These are phyloP conservation scores for Austroboletus festivus DNA, from an alignment of 768 basidiomycete genomes.

Conservation along the genomic window DNA sequence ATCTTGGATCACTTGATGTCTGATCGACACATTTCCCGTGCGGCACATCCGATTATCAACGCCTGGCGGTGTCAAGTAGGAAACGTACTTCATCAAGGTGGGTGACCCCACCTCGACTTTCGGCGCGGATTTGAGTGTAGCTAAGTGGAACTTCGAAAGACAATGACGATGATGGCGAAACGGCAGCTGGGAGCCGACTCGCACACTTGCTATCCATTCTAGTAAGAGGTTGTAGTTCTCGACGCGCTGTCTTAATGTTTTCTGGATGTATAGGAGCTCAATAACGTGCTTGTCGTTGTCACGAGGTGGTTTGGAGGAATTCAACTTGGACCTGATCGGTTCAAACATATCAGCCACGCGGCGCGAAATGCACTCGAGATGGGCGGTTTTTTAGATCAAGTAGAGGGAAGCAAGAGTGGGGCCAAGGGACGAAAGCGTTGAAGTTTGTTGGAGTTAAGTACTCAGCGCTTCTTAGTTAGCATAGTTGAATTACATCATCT, in stretches of 20 bases:
- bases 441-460: neutral
- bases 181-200: slow-evolving; percentile 85
- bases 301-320: slow-evolving; percentile 94
- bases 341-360: slow-evolving; percentile 93
- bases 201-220: slow-evolving; percentile 90
- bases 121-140: neutral
- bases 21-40: slow-evolving; percentile 70
- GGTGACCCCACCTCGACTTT: slow-evolving; percentile 5
- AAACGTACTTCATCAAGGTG: slow-evolving; percentile 71
- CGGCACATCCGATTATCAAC: slow-evolving; percentile 76
- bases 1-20: slow-evolving; percentile 66
- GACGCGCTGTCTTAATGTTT: neutral
- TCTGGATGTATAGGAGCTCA: slow-evolving; percentile 53
- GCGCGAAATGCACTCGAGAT: slow-evolving; percentile 86
- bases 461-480: too few species aligned
- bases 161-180: slow-evolving; percentile 94
- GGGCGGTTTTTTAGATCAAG: slow-evolving; percentile 77
- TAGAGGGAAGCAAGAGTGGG: slow-evolving; percentile 27
- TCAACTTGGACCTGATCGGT: slow-evolving; percentile 84
- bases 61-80: slow-evolving; percentile 78
- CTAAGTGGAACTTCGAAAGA: slow-evolving; percentile 46
- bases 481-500: too few species aligned
- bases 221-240: slow-evolving; percentile 38
- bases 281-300: slow-evolving; percentile 86
- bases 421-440: slow-evolving; percentile 30